A percentile compares a stretch with the other conserved stretches of the same genome.
These are phyloP conservation scores for Pyrenula aspistea DNA, from an alignment of 495 filamentous ascomycete genomes.

Conservation along the genomic window DNA sequence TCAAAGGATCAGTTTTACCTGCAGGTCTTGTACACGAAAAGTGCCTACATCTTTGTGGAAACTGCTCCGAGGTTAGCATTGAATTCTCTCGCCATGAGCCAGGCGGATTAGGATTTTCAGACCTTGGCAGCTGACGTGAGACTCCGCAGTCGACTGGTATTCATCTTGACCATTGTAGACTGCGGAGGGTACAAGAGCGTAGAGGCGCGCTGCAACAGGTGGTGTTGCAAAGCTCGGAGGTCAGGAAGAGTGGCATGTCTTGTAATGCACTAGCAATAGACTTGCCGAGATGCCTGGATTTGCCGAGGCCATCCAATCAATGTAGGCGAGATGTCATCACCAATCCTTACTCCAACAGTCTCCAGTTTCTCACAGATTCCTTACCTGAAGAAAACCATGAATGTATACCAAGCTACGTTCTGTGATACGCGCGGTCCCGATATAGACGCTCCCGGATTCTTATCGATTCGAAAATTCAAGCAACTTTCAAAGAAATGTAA, in stretches of 20 bases:
- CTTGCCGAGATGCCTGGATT: neutral
- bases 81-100: too few species aligned
- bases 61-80: constrained; percentile 21
- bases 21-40: constrained; percentile 81
- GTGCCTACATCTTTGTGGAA: constrained; percentile 42
- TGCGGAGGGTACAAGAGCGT: neutral
- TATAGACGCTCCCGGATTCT: too few species aligned
- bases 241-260: neutral
- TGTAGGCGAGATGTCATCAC: neutral
- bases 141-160: constrained; percentile 47
- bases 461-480: too few species aligned
- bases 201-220: too few species aligned
- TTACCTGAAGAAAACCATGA: too few species aligned
- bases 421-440: too few species aligned
- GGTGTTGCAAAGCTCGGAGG: neutral
- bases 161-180: constrained; percentile 25
- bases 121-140: constrained; percentile 46
- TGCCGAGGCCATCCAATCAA: neutral
- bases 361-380: too few species aligned
- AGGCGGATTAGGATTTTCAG: constrained; percentile 8
- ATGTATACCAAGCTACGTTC: too few species aligned
- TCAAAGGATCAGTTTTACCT: constrained; percentile 45
- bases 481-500: too few species aligned
- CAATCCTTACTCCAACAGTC: too few species aligned
- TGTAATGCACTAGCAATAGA: neutral